A percentile compares a stretch with the other conserved stretches of the same genome.
Conservation (phyloP, 2,329 filamentous ascomycete species). For the Pseudogymnoascus sp. region DNA sequence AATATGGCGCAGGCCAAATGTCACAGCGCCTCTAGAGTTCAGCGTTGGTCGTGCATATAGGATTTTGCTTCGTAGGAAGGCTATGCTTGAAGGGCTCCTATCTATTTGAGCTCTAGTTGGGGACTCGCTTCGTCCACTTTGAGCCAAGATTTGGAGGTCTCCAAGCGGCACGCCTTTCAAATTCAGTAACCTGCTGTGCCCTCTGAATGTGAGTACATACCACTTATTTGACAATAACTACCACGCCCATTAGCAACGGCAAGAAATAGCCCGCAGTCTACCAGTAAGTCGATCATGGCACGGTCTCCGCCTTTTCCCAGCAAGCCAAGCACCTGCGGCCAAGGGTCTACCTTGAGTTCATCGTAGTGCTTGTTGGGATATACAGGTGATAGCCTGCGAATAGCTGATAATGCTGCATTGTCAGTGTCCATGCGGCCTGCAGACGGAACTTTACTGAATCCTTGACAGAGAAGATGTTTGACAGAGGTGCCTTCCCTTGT, state of each 20-base stretch:
- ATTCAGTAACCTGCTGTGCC: not conserved
- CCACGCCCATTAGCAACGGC: constrained; percentile 48
- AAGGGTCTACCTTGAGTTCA: constrained; percentile 58
- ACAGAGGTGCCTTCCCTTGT: constrained; percentile 42
- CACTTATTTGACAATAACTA: constrained; percentile 73
- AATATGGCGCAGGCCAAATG: constrained; percentile 69
- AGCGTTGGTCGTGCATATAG: constrained; percentile 71
- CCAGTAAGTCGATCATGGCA: constrained; percentile 67
- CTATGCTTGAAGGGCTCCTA: constrained; percentile 46
- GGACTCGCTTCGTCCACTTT: not conserved
- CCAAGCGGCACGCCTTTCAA: constrained; percentile 23
- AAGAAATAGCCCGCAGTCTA: constrained; percentile 69
- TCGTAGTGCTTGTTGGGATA: constrained; percentile 63
- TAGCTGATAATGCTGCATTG: constrained; percentile 30
- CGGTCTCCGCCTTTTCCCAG: constrained; percentile 67
- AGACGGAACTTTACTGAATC: constrained; percentile 51
- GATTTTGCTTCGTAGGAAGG: constrained; percentile 73
- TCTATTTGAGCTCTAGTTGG: constrained; percentile 10
- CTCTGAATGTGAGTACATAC: constrained; percentile 35
- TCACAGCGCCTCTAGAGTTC: constrained; percentile 57
- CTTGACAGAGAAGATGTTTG: constrained; percentile 74
- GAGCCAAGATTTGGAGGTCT: constrained; percentile 19
- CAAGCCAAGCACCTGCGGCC: constrained; percentile 65
- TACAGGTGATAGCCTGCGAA: constrained; percentile 57
- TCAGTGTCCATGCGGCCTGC: constrained; percentile 18